These are phyloP conservation scores for Tylopilus rubrobrunneus DNA, from an alignment of 768 basidiomycete species.

Conservation along the genomic window DNA sequence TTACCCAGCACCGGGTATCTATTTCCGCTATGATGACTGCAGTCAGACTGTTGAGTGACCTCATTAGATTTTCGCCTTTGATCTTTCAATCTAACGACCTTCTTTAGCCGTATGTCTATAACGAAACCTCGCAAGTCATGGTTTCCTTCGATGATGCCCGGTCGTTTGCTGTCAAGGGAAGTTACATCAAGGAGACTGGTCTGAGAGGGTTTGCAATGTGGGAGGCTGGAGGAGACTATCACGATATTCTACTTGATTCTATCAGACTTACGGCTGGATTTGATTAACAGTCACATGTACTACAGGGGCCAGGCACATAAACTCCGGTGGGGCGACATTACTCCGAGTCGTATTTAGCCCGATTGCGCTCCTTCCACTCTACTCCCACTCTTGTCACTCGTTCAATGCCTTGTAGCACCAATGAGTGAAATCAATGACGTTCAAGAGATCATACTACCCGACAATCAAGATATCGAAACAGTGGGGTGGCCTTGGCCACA, in stretches of 20 bases:
- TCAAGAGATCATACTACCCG: background rate
- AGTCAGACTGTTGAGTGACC: constrained; percentile 60
- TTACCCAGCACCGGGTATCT: constrained; percentile 39
- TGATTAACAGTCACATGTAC: background rate
- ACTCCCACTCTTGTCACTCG: background rate
- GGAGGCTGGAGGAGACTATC: constrained; percentile 64
- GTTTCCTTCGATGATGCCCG: constrained; percentile 61
- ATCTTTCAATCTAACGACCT: background rate
- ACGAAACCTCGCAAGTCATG: constrained; percentile 49
- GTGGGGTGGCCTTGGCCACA: constrained; percentile 18
- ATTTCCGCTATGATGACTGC: constrained; percentile 58
- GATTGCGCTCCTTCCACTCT: background rate
- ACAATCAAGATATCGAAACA: background rate
- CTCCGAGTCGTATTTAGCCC: no score
- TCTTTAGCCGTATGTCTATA: constrained; percentile 62
- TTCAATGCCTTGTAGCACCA: background rate
- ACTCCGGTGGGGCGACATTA: background rate
- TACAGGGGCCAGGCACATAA: background rate
- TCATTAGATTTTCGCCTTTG: background rate
- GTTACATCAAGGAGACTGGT: constrained; percentile 48
- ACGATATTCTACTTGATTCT: constrained; percentile 59
- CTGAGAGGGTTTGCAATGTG: constrained; percentile 70
- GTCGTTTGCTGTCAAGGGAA: constrained; percentile 60
- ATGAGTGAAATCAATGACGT: constrained; percentile 6
- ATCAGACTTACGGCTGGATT: constrained; percentile 31